These are phyloP conservation scores for Diaporthe citri DNA, from an alignment of 2,329 filamentous ascomycete species.

Conservation along the genomic window DNA sequence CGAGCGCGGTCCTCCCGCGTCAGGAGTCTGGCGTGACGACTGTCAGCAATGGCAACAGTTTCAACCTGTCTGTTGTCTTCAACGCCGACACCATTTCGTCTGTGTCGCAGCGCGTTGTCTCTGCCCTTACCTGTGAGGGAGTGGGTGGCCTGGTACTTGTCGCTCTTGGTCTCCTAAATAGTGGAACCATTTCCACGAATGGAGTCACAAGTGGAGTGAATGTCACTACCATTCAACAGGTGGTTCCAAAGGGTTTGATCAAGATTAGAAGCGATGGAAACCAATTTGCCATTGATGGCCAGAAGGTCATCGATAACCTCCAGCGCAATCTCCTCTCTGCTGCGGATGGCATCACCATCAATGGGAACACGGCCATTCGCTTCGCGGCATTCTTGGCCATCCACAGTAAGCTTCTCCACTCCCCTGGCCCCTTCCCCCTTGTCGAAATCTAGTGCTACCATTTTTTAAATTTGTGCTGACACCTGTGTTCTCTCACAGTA, in stretches of 20 bases:
- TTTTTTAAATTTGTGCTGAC: not conserved
- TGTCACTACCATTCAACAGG: constrained; percentile 41
- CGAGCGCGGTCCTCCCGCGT: not conserved
- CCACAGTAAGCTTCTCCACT: constrained; percentile 47
- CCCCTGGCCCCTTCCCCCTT: too few relatives aligned
- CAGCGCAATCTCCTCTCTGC: constrained; percentile 39
- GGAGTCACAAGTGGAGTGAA: constrained; percentile 13
- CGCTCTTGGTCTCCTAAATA: constrained; percentile 43
- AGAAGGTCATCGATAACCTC: constrained; percentile 42
- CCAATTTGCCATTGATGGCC: constrained; percentile 47
- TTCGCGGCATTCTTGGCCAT: constrained; percentile 44
- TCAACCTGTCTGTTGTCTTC: constrained; percentile 48
- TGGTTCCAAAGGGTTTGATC: constrained; percentile 47
- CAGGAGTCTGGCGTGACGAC: not conserved
- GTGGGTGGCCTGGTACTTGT: constrained; percentile 50
- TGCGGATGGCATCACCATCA: constrained; percentile 41
- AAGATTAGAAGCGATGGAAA: constrained; percentile 46
- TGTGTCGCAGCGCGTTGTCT: constrained; percentile 47
- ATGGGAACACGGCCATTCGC: constrained; percentile 41
- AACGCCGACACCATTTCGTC: constrained; percentile 48
- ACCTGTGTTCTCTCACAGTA: constrained; percentile 38
- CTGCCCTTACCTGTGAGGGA: constrained; percentile 50
- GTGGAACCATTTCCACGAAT: constrained; percentile 33
- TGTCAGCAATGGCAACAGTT: constrained; percentile 25
- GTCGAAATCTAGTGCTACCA: too few relatives aligned